Base-by-base conservation (phyloP, 2,329 filamentous ascomycete species). In the Davidsoniella eucalypti region DNA sequence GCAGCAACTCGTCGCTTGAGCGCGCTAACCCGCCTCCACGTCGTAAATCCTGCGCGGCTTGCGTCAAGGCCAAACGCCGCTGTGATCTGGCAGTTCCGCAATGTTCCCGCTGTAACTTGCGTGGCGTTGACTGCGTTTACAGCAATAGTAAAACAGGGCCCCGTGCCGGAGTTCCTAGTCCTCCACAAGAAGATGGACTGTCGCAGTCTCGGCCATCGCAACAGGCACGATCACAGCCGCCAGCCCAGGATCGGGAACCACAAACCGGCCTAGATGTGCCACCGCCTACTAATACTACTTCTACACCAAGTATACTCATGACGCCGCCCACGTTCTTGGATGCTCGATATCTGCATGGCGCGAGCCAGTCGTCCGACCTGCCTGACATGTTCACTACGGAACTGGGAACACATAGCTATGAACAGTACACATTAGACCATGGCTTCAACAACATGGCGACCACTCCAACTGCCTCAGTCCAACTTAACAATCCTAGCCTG, bases 11-110 rank as follows among this genome's bases (percentile, higher is more conserved):
- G 9, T 42, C 51, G 5, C 18, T 50, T 44, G 68, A 69, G 58
- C 64, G 63, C 49, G 61, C 55, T 23, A 70, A 70, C 59, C 69
- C 68, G 33, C 70, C 65, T 42, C 67, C 67, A 4, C 61, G 69
- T 51, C 70, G 73, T 44, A 78, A 76, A 60, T 73, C 76, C 3
- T 80, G 75, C 56, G 63, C 67, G 3, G 68, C 69, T 23, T 79
- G 76, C 61, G 74, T 69, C 44, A 70, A 68, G 56, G 68, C 74
- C 21, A 79, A 78, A 59, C 67, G 75, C 12, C 70, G 70, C 44
- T 79, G 76, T 58, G 71, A 75, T 55, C 67, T 72, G 37, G 66
- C 65, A 16, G 58, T 67, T 12, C 75, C 75, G 2, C 58, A 65
- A 10, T 80, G 76, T 56, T 60, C 67, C 14, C 67, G 76, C 41